A percentile compares a stretch with the other conserved stretches of the same genome.
Conservation (phyloP, 192 early-diverging fungal genomes). For the Rhizophagus sp. region DNA sequence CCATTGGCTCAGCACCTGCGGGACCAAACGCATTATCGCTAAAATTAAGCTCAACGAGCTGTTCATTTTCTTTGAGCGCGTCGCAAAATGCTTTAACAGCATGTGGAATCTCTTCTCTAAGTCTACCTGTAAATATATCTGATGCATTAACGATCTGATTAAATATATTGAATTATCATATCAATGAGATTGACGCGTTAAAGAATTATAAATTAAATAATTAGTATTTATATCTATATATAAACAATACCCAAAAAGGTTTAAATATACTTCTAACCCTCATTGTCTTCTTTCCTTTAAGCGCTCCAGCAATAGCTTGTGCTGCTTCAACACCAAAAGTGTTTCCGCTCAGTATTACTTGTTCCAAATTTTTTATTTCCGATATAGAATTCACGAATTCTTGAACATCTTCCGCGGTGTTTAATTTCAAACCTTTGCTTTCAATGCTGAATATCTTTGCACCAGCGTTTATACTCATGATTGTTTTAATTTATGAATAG, state of each 20-base stretch:
- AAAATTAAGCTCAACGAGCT: slow-evolving; percentile 80
- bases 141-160: slow-evolving; percentile 76
- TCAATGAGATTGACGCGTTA: slow-evolving; percentile 17
- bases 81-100: slow-evolving; percentile 81
- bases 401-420: slow-evolving; percentile 78
- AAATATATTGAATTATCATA: not conserved
- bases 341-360: slow-evolving; percentile 83
- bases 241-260: not conserved
- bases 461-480: not conserved
- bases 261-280: slow-evolving; percentile 60
- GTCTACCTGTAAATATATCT: slow-evolving; percentile 94
- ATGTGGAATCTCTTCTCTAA: slow-evolving; percentile 86
- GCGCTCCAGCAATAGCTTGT: slow-evolving; percentile 68
- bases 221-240: slow-evolving; percentile 1
- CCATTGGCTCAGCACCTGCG: slow-evolving; percentile 85
- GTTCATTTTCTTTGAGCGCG: slow-evolving; percentile 76
- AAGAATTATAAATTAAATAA: not conserved
- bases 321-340: slow-evolving; percentile 92
- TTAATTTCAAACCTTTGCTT: slow-evolving; percentile 86
- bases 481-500: not conserved
- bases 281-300: slow-evolving; percentile 66
- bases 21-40: slow-evolving; percentile 99
- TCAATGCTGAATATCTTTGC: slow-evolving; percentile 72
- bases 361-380: slow-evolving; percentile 63
- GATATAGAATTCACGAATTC: slow-evolving; percentile 72